Evolutionary conservation across 371 early-diverging fungal genomes (phyloP), one percentile per base, ranked within the genome.

Genomic region (Parasitella parasitica): DNA sequence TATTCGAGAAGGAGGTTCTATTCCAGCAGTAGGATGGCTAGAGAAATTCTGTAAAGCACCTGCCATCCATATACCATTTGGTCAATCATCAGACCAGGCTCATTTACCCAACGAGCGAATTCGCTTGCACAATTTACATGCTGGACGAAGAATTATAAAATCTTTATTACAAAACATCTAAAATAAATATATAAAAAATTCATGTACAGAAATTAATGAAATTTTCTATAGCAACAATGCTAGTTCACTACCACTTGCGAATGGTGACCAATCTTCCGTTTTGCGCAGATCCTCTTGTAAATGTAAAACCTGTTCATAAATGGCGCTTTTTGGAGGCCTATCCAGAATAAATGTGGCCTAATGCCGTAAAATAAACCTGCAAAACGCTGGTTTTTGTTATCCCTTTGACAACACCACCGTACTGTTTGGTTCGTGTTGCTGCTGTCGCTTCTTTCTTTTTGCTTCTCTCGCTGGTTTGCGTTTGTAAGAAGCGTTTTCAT

Each of bases 1-100:
- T 52, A 91, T 92, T 58, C 82, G 94, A 18, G 94, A 93, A 63
- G 94, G 94, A 54, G 93, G 92, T 0, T 92, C 91, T 0, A 92
- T 91, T 54, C 90, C 91, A 0, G 91, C 92, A 1, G 87, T 93
- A 24, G 86, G 90, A 8, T 91, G 88, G 87, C 77, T 92, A 6
- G 92, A 92, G 66, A 81, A 82, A 35, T 86, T 83, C 28, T 86
- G 91, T 60, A 67, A 86, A 26, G 87, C 91, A 2, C 79, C 85
- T 0, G 89, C 89, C 1, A 82, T 93, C 13, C 88, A 93, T 64
- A 80, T 92, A 57, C 92, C 92, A 2, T 88, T 93, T 87, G 93
- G 92, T 32, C 92, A 68, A 82, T 85, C 90, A 22, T 87, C 93
- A 1, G 93, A 92, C 64, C 91, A 91, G 63, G 92, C 92, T 0